Conservation (phyloP, 768 basidiomycete species). For the Psilocybe cubensis region DNA sequence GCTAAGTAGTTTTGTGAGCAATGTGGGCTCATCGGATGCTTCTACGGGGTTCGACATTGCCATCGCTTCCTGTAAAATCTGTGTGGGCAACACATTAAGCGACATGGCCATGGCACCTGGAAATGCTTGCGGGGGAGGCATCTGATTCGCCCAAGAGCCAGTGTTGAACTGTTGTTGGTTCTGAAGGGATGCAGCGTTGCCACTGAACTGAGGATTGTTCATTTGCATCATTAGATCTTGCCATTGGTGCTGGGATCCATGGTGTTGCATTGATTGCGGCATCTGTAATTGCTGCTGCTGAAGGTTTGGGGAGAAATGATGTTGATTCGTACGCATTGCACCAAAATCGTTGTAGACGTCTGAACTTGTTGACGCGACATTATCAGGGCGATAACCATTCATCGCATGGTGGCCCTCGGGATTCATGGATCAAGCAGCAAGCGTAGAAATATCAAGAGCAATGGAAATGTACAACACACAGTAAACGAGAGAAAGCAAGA, state of each 20-base stretch:
- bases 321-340: slow-evolving; percentile 21
- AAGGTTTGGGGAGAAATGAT: slow-evolving; percentile 17
- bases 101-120: slow-evolving; percentile 35
- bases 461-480: background rate
- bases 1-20: slow-evolving; percentile 53
- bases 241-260: slow-evolving; percentile 33
- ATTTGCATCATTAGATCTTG: slow-evolving; percentile 25
- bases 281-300: slow-evolving; percentile 20
- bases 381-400: slow-evolving; percentile 34
- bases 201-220: slow-evolving; percentile 19
- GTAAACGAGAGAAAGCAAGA: slow-evolving; percentile 1
- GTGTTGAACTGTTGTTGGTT: slow-evolving; percentile 38
- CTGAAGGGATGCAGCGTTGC: slow-evolving; percentile 24
- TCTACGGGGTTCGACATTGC: slow-evolving; percentile 57
- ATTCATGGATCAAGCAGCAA: slow-evolving; percentile 28
- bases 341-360: slow-evolving; percentile 32
- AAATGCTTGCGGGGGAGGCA: slow-evolving; percentile 30
- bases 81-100: slow-evolving; percentile 50
- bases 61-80: slow-evolving; percentile 60
- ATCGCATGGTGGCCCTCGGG: slow-evolving; percentile 21
- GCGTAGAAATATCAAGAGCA: background rate
- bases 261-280: slow-evolving; percentile 24
- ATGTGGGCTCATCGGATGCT: slow-evolving; percentile 58
- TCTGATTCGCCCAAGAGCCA: slow-evolving; percentile 35
- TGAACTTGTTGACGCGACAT: slow-evolving; percentile 38